Base-by-base conservation (phyloP, 1,284 basidiomycete species). In the Somion occarium region DNA sequence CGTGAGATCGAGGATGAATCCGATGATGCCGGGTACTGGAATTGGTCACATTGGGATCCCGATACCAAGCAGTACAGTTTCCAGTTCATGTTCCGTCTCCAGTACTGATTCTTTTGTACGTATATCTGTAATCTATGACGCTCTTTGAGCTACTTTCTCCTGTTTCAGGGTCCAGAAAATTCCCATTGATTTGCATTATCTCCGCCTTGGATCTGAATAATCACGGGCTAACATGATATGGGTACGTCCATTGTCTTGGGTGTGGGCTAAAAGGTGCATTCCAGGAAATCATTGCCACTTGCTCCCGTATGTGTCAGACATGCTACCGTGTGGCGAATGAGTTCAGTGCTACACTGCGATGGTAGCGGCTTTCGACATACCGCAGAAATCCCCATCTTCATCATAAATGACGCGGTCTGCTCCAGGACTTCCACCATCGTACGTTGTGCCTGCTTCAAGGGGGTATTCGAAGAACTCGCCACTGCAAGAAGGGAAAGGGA, bases 11-110 rank as follows among this genome's bases (percentile, higher is more conserved):
- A 94, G 63, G 91, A 94, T 57, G 91, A 97, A 68, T 83, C 88
- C 43, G 88, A 92, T 50, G 93, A 96, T 62, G 89, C 87, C 42
- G 86, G 86, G 2, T 90, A 88, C 57, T 92, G 90, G 88, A 91
- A 90, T 61, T 98, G 94, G 94, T 94, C 93, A 41, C 91, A 96
- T 65, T 97, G 94, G 94, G 94, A 97, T 68, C 83, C 88, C 19
- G 94, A 98, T 66, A 94, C 93, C 44, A 96, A 96, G 71, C 93
- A 96, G 69, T 95, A 93, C 69, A 91, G 86, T 68, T 93, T 93
- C 76, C 92, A 94, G 70, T 92, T 95, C 72, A 88, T 94, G 86
- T 95, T 93, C 78, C 81, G 85, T 60, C 69, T 83, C 56, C 66
- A 73, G 51, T 83, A 80, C 68, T 83, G 68, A 75, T 62, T 47